phyloP scores from a whole-genome alignment of 306 rosid species.

The Pachyrhizus erosus region DNA sequence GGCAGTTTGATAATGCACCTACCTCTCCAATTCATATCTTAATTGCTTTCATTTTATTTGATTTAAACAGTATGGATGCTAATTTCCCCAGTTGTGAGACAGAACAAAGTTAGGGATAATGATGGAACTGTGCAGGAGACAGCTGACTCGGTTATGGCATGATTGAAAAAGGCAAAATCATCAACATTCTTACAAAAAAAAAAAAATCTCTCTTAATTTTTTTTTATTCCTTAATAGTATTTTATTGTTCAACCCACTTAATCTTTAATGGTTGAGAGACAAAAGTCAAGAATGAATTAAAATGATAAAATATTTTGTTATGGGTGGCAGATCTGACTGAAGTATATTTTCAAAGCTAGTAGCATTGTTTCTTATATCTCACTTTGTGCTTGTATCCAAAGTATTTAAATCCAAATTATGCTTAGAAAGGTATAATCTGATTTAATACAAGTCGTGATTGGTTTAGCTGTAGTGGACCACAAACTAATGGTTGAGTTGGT shows the following conservation, averaged over 20 bases:
- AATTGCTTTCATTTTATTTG: constrained; percentile 20
- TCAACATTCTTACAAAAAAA: not conserved
- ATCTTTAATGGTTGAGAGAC: constrained; percentile 15
- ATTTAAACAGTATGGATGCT: constrained; percentile 77
- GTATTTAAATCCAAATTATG: constrained; percentile 2
- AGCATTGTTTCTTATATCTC: not conserved
- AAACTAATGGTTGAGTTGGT: not conserved
- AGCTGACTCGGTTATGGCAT: constrained; percentile 49
- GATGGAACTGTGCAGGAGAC: constrained; percentile 53
- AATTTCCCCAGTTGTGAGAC: constrained; percentile 71
- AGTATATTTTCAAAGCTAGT: not conserved
- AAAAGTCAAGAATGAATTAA: not conserved
- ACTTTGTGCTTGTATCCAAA: not conserved
- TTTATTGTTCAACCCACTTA: constrained; percentile 2
- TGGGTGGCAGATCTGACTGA: not conserved
- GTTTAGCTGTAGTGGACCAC: not conserved
- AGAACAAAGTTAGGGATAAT: constrained; percentile 53
- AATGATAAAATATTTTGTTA: constrained; percentile 21
- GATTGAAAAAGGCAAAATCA: constrained; percentile 29
- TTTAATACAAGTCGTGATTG: not conserved
- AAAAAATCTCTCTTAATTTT: not conserved
- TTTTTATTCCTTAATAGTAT: not conserved
- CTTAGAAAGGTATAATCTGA: not conserved
- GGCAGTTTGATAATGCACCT: not conserved
- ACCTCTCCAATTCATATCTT: not conserved